phyloP scores from a whole-genome alignment of 2,329 filamentous ascomycete genomes.

The Trichoderma simmonsii region DNA sequence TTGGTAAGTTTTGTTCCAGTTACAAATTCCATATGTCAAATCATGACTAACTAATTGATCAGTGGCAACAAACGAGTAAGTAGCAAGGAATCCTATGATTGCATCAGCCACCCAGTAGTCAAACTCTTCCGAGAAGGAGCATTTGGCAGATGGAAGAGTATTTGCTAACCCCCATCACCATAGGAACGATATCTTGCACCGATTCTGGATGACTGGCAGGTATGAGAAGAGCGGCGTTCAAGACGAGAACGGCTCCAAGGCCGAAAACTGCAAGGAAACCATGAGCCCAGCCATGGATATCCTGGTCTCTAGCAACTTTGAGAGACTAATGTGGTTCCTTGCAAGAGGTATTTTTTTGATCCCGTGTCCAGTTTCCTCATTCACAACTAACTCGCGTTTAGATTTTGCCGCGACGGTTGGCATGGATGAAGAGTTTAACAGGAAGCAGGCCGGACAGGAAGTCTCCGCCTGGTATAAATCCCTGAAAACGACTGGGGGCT shows the following conservation, averaged over 20 bases:
- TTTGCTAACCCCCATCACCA: neutral
- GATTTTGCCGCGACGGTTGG: slow-evolving; percentile 48
- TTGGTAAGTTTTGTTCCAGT: slow-evolving; percentile 59
- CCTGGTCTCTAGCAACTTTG: slow-evolving; percentile 93
- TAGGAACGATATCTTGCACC: slow-evolving; percentile 85
- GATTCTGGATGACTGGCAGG: slow-evolving; percentile 86
- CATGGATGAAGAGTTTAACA: slow-evolving; percentile 63
- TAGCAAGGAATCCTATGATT: neutral
- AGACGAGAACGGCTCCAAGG: slow-evolving; percentile 39
- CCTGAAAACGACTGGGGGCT: slow-evolving; percentile 78
- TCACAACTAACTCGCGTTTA: slow-evolving; percentile 57
- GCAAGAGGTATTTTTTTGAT: slow-evolving; percentile 38
- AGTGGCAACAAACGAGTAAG: slow-evolving; percentile 65
- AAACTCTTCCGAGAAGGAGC: neutral
- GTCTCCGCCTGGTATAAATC: slow-evolving; percentile 75
- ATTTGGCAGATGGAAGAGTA: too few relatives aligned
- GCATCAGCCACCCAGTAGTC: neutral
- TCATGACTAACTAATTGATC: neutral
- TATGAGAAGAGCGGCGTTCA: slow-evolving; percentile 72
- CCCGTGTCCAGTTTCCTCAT: neutral
- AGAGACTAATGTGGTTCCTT: slow-evolving; percentile 91
- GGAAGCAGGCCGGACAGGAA: slow-evolving; percentile 69
- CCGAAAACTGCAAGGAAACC: slow-evolving; percentile 54
- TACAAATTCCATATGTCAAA: neutral
- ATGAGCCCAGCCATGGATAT: slow-evolving; percentile 97